Evolutionary conservation across 129 eudicot species (phyloP).

Genomic region (Escallonia herrerae): DNA sequence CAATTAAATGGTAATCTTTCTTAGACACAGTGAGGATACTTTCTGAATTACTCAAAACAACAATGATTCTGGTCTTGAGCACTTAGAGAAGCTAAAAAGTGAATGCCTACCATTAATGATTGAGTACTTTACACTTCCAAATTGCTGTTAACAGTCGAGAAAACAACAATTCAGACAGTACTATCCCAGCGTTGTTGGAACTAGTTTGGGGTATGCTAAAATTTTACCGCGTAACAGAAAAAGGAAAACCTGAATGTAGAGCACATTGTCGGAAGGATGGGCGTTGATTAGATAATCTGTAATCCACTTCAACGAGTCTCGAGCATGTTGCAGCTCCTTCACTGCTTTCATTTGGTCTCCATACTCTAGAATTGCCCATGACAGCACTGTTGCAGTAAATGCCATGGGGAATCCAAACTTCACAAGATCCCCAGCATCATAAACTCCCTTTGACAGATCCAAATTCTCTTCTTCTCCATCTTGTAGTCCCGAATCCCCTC

Average conservation of each 20-base stretch:
- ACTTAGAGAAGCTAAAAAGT: too few species aligned
- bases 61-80: too few species aligned
- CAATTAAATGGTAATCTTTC: too few species aligned
- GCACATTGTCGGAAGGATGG: conserved; percentile 66
- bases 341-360: conserved; percentile 47
- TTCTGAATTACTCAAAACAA: too few species aligned
- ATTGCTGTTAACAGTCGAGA: too few species aligned
- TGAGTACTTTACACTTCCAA: too few species aligned
- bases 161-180: too few species aligned
- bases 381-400: conserved; percentile 65
- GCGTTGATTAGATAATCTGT: conserved; percentile 75
- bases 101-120: too few species aligned
- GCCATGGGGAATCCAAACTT: conserved; percentile 89
- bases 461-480: conserved; percentile 58
- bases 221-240: background rate
- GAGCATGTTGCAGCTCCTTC: conserved; percentile 48
- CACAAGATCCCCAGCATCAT: conserved; percentile 68
- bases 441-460: conserved; percentile 62
- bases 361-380: conserved; percentile 68
- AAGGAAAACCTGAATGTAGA: conserved; percentile 53
- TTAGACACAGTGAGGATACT: too few species aligned
- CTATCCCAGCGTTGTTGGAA: too few species aligned
- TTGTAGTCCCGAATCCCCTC: conserved; percentile 64
- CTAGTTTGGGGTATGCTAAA: background rate
- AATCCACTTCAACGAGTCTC: conserved; percentile 63